Base-by-base conservation (phyloP, 1,284 basidiomycete species). In the Golubevia sp. region DNA sequence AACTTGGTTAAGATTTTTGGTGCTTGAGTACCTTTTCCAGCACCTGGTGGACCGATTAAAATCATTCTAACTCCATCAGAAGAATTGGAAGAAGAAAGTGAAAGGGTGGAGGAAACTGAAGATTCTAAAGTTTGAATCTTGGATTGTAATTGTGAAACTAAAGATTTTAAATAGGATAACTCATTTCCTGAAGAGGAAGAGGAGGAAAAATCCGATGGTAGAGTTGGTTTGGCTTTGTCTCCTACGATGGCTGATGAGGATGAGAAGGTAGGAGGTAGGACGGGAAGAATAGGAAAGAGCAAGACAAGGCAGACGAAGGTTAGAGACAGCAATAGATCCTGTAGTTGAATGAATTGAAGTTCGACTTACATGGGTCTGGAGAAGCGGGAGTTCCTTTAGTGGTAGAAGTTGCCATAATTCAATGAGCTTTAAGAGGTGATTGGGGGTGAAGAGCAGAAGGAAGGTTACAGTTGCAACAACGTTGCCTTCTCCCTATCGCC, bases 1-100 rank as follows among this genome's bases (percentile, higher is more conserved):
- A 92, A 99, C 84, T 92, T 89, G 70, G 94, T 91, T 58, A 91
- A 89, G 85, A 99, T 96, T 84, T 89, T 89, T 24, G 97, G 96
- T 1, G 94, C 96, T 85, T 99, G 96, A 1, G 96, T 99, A 55
- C 96, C 96, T 88, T 99, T 99, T 93, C 95, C 95, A 77, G 96
- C 93, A 78, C 96, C 96, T 55, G 96, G 96, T 71, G 96, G 96
- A 65, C 96, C 96, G 79, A 99, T 88, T 72, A 99, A 88, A 78
- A 99, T 93, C 73, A 94, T 91, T 61, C 94, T 89, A 49, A 81
- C 76, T 27, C 81, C 81, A 21, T 74, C 55, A 1, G 44, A 58
- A 15, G 62, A 23, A 27, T 6, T n/a, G 20, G 54, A 30, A 26
- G 59, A 34, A 15, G 52, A 58, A 23, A 38, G 30, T 4, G 56